Evolutionary conservation across 2,329 filamentous ascomycete genomes (phyloP).

Genomic region (Fusarium veterinarium): DNA sequence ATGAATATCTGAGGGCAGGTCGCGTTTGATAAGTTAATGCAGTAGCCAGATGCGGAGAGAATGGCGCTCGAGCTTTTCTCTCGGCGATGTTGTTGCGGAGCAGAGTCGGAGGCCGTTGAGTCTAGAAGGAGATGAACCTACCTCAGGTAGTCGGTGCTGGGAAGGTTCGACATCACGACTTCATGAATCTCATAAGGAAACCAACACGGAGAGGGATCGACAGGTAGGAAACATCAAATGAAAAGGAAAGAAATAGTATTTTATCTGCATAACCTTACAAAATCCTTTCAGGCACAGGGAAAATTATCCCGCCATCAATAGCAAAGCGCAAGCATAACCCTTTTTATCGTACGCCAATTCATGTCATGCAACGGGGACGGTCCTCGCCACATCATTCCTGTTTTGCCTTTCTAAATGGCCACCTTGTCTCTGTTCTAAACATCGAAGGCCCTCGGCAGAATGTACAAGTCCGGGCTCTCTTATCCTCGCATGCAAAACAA

Average conservation of each 20-base stretch:
- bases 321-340: slow-evolving; percentile 40
- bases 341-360: slow-evolving; percentile 57
- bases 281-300: slow-evolving; percentile 25
- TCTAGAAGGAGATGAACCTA: background rate
- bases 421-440: slow-evolving; percentile 27
- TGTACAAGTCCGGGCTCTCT: slow-evolving; percentile 60
- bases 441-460: slow-evolving; percentile 42
- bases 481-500: slow-evolving; percentile 51
- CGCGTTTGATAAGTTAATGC: slow-evolving; percentile 1
- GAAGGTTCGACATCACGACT: background rate
- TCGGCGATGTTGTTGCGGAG: background rate
- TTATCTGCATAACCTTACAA: slow-evolving; percentile 41
- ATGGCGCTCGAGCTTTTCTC: background rate
- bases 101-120: background rate
- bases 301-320: slow-evolving; percentile 14
- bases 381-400: slow-evolving; percentile 62
- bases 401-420: slow-evolving; percentile 41
- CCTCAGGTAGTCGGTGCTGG: too few species aligned
- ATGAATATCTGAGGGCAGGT: slow-evolving; percentile 15
- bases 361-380: slow-evolving; percentile 62
- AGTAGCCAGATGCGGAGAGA: slow-evolving; percentile 8
- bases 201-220: background rate
- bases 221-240: background rate
- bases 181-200: background rate
- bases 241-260: slow-evolving; percentile 25